Evolutionary conservation across 306 rosid species (phyloP), one percentile per base, ranked within the genome.

Genomic region (Acacia confusa): DNA sequence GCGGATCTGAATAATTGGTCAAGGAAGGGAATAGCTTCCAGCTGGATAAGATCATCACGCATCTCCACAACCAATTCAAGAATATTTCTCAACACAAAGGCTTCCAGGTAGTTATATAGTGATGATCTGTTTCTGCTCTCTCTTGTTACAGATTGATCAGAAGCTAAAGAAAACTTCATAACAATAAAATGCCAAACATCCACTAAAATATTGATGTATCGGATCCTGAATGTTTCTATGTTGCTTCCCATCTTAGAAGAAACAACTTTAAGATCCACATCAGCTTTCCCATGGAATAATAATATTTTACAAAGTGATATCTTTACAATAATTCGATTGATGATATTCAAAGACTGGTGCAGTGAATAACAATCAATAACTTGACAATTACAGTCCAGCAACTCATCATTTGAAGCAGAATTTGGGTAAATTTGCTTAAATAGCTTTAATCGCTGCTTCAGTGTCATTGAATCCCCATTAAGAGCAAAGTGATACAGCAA

Each of bases 101-200:
- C 87, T 84, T 93, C 99, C 79, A 91, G 77, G 83, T 78, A 84
- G 75, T 87, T 86, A 80, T 86, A 91, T 32, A 90, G 77, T 67
- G 88, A 85, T 43, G 87, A 79, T 80, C 78, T 69, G 68, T 77
- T 81, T 75, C 76, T 80, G 72, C 82, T 79, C 81, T 79, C 83
- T 66, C 78, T 85, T 66, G 79, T 81, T 61, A 60, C 83, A 86
- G 81, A 60, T 70, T 74, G 88, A 91, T 71, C 81, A 70, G 91
- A 79, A 70, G 79, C 77, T 75, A 70, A 79, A 34, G 93, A 75
- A 72, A 89, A 84, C 58, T 86, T 92, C 84, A 82, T 74, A 64
- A 89, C 91, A 85, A 90, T 72, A 36, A 72, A 85, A 79, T 90
- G 91, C 99, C 99, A 93, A 78, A 85, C 85, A 75, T 83, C 85